These are phyloP conservation scores for Marasmius sp. DNA, from an alignment of 1,284 basidiomycete species.

Conservation along the genomic window DNA sequence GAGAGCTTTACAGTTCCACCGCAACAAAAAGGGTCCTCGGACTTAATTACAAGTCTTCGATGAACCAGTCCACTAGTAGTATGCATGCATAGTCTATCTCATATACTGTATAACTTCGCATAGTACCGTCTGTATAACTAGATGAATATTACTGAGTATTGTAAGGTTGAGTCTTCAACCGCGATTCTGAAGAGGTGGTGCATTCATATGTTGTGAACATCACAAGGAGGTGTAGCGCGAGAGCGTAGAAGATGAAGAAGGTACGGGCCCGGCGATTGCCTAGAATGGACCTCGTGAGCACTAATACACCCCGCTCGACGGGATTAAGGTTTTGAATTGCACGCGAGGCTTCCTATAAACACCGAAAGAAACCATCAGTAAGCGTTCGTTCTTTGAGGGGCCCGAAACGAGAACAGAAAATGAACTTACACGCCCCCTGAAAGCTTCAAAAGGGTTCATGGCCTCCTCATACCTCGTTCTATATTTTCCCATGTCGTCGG, in stretches of 20 bases:
- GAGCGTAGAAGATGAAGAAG: conserved; percentile 81
- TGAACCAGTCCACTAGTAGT: conserved; percentile 17
- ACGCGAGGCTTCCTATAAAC: conserved; percentile 81
- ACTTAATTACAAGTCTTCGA: conserved; percentile 15
- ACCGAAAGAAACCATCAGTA: neutral
- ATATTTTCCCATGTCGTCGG: conserved; percentile 87
- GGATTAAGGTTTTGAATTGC: conserved; percentile 92
- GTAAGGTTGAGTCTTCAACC: conserved; percentile 48
- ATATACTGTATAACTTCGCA: conserved; percentile 17
- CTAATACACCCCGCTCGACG: conserved; percentile 85
- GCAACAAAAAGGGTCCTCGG: conserved; percentile 31
- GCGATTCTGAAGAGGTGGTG: conserved; percentile 47
- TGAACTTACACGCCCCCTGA: conserved; percentile 83
- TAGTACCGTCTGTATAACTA: conserved; percentile 22
- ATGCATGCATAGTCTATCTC: conserved; percentile 10
- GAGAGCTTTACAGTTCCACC: conserved; percentile 69
- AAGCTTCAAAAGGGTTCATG: conserved; percentile 97
- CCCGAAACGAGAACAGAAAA: conserved; percentile 6
- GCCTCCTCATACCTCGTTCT: conserved; percentile 91
- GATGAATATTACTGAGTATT: conserved; percentile 25
- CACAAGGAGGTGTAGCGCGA: conserved; percentile 76
- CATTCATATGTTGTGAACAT: conserved; percentile 80
- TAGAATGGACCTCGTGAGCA: conserved; percentile 83
- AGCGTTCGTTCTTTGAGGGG: neutral
- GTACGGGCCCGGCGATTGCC: conserved; percentile 85